Conservation (phyloP, 495 filamentous ascomycete genomes). For the Podospora pseudopauciseta region DNA sequence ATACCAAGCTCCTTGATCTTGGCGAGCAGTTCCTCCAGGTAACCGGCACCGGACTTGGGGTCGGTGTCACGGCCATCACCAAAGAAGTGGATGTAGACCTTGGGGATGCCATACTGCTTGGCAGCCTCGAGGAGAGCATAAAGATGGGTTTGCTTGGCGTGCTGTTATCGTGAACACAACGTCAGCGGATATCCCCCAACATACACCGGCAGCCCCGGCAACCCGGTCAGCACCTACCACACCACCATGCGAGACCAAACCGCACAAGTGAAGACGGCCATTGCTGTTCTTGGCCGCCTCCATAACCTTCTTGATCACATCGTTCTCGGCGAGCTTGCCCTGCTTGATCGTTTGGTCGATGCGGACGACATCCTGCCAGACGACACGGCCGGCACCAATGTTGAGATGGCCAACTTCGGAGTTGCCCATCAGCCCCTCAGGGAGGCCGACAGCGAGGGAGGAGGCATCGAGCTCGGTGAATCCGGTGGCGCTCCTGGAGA, state of each 20-base stretch:
- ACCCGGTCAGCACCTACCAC: conserved; percentile 53
- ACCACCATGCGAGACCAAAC: conserved; percentile 90
- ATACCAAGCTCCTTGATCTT: conserved; percentile 77
- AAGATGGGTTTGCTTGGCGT: conserved; percentile 91
- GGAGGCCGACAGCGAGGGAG: conserved; percentile 90
- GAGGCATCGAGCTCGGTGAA: conserved; percentile 84
- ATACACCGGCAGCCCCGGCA: background rate
- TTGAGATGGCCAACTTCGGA: conserved; percentile 98
- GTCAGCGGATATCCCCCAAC: conserved; percentile 3
- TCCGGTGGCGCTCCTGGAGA: conserved; percentile 39
- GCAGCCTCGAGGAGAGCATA: conserved; percentile 81
- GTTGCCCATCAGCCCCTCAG: conserved; percentile 97
- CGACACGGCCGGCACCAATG: conserved; percentile 94
- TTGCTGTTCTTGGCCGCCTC: conserved; percentile 79
- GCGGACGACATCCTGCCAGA: conserved; percentile 98
- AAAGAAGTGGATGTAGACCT: conserved; percentile 98
- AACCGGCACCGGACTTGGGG: conserved; percentile 81
- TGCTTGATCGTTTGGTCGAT: conserved; percentile 96
- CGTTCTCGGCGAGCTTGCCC: conserved; percentile 70
- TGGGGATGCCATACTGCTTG: conserved; percentile 77
- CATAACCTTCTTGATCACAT: conserved; percentile 73
- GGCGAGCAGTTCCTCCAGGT: conserved; percentile 79
- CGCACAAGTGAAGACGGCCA: conserved; percentile 86
- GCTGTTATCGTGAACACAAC: conserved; percentile 38
- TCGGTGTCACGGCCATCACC: conserved; percentile 97